Evolutionary conservation across 2,329 filamentous ascomycete species (phyloP), one percentile per base, ranked within the genome.

Genomic region (Colletotrichum sp.): DNA sequence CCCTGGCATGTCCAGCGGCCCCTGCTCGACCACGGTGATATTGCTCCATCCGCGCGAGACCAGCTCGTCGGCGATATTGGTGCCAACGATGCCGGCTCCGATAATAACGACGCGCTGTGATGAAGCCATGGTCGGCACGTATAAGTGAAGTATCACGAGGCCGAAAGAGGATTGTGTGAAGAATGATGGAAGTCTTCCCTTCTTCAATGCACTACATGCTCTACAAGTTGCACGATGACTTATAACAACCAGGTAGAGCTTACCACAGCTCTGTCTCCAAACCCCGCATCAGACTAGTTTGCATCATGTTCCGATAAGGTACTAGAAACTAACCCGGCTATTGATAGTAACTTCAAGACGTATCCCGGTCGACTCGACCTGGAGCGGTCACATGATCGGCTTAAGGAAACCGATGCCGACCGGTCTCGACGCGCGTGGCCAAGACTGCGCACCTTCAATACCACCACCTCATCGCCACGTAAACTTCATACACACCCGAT

Each of bases 11-110:
- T 86, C 84, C 77, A 93, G 81, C 4, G 92, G 92, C 0, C 92
- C 92, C 81, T 93, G 92, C 78, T 93, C 92, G 77, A 93, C 84
- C 66, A 93, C 91, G 22, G 91, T 93, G 81, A 93, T 91, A 81
- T 93, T 83, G 70, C 81, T 88, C 91, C 92, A 93, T 85, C 92
- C 92, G 79, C 90, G 88, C 28, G 87, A 86, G 78, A 91, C 87
- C 79, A 93, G 88, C 86, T 93, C 92, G 79, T 93, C 92, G 65
- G 92, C 92, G 65, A 93, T 83, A 75, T 93, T 93, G 73, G 88
- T 88, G 63, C 92, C 92, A 74, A 93, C 92, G 73, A 93, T 93
- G 64, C 92, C 92, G 67, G 92, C 92, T 48, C 92, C 92, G 75
- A 92, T 91, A 76, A 92, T 91, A 75, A 92, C 89, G 76, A 92